These are phyloP conservation scores for Stipa capillata DNA, from an alignment of 176 grass and related monocot species.

Conservation along the genomic window DNA sequence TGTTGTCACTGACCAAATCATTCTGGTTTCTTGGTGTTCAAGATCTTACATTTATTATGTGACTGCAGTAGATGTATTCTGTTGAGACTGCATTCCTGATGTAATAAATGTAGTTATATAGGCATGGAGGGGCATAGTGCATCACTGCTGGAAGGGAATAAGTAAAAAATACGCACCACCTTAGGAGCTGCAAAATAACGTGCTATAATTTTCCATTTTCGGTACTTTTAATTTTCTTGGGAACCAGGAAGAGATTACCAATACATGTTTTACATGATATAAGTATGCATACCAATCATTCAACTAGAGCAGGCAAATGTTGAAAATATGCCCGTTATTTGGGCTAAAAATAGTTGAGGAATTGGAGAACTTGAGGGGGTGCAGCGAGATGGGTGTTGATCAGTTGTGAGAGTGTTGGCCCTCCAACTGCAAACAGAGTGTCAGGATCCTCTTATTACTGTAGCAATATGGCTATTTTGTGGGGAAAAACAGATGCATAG, in stretches of 20 bases:
- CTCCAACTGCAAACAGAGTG: not conserved
- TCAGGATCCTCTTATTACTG: not conserved
- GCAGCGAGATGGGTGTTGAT: not conserved
- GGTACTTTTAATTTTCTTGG: not conserved
- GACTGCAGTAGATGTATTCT: no score
- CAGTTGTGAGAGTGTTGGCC: not conserved
- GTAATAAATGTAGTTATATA: not conserved
- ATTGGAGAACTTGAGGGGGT: not conserved
- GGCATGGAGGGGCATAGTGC: not conserved
- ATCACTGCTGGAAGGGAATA: not conserved
- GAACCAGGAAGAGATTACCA: not conserved
- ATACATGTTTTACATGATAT: not conserved
- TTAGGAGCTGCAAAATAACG: not conserved
- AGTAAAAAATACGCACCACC: not conserved
- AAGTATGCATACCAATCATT: not conserved
- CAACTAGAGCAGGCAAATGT: not conserved
- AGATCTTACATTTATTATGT: not conserved
- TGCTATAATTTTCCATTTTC: not conserved
- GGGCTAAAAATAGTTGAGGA: not conserved
- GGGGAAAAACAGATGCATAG: not conserved
- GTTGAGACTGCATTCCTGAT: no score
- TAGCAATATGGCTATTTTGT: not conserved
- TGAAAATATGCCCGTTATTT: not conserved
- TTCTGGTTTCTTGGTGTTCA: not conserved
- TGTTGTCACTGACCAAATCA: not conserved